Evolutionary conservation across 2,329 filamentous ascomycete genomes (phyloP), one percentile per base, ranked within the genome.

Genomic region (Fusarium hostae): DNA sequence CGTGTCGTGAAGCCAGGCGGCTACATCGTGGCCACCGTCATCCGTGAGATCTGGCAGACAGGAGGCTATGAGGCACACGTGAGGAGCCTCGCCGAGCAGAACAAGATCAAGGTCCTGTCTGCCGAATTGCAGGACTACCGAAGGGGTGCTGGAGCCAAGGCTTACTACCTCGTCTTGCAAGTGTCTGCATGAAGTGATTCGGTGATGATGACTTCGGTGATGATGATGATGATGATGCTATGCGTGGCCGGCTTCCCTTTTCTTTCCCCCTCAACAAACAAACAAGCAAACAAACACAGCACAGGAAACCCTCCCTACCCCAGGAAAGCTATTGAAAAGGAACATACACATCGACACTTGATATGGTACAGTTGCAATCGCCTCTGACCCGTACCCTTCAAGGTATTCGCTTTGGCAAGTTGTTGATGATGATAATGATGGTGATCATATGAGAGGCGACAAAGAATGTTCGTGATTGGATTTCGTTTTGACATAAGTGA

Each of bases 11-110:
- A 84, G 77, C 79, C 71, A 15, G 81, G 80, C 8, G 87, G 87
- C 2, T 73, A 86, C 39, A 76, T 88, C 28, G 84, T 87, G 37
- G 85, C 85, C 4, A 88, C 86, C 2, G 81, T 89, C 8, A 77
- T 87, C 9, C 82, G 84, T 24, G 82, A 81, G 40, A 84, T 88
- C 58, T 89, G 85, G 84, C 75, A 81, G 48, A 78, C 79, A 3
- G 83, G 80, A 5, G 86, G 86, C 0, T 89, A 84, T 74, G 80
- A 84, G 72, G 77, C 75, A 6, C 82, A 85, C 63, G 81, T 87
- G 54, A 75, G 75, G 61, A 60, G 34, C 35, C 66, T 74, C 9
- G 76, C 63, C 34, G 74, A 74, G 26, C 70, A 78, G 28, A 77
- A 74, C 51, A 76, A 76, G 73, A 68, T 76, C 55, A 73, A 78